phyloP scores from a whole-genome alignment of 148 eudicot genomes.

The Gaultheria prostrata region DNA sequence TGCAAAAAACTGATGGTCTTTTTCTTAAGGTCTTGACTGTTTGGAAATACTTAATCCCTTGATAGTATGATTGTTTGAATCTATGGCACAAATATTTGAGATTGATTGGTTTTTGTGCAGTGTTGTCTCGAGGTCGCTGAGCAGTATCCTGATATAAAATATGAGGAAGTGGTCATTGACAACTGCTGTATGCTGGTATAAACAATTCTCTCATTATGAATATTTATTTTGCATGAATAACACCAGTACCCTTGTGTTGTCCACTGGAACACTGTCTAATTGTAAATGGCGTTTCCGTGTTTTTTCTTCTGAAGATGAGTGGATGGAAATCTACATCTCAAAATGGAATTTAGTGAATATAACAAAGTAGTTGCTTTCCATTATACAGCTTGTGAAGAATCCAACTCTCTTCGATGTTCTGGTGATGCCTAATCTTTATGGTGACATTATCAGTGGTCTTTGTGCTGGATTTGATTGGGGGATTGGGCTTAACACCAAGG shows the following conservation, averaged over 20 bases:
- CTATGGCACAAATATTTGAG: slow-evolving; percentile 12
- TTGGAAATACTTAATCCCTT: slow-evolving; percentile 7
- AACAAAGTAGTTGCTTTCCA: slow-evolving; percentile 14
- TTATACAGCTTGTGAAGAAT: slow-evolving; percentile 91
- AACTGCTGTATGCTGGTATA: slow-evolving; percentile 97
- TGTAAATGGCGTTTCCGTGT: neutral
- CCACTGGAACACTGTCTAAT: neutral
- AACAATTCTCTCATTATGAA: neutral
- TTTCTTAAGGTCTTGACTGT: slow-evolving; percentile 66
- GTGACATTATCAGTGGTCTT: slow-evolving; percentile 96
- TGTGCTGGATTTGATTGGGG: slow-evolving; percentile 98
- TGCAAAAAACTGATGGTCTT: slow-evolving; percentile 99
- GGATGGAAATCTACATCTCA: neutral
- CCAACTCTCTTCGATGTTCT: slow-evolving; percentile 92
- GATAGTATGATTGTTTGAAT: neutral
- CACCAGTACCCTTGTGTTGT: neutral
- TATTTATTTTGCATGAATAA: neutral
- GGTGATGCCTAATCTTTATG: slow-evolving; percentile 99
- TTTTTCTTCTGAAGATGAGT: slow-evolving; percentile 5
- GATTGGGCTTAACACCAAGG: slow-evolving; percentile 98
- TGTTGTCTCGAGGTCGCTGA: slow-evolving; percentile 99
- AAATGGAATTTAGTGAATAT: neutral
- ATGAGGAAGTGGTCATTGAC: slow-evolving; percentile 97
- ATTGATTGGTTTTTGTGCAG: slow-evolving; percentile 39
- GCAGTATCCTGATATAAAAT: slow-evolving; percentile 87